Percentiles rank a stretch among this genome's conserved stretches.
These are phyloP conservation scores for Penicillium canescens DNA, from an alignment of 495 filamentous ascomycete species.

Conservation along the genomic window DNA sequence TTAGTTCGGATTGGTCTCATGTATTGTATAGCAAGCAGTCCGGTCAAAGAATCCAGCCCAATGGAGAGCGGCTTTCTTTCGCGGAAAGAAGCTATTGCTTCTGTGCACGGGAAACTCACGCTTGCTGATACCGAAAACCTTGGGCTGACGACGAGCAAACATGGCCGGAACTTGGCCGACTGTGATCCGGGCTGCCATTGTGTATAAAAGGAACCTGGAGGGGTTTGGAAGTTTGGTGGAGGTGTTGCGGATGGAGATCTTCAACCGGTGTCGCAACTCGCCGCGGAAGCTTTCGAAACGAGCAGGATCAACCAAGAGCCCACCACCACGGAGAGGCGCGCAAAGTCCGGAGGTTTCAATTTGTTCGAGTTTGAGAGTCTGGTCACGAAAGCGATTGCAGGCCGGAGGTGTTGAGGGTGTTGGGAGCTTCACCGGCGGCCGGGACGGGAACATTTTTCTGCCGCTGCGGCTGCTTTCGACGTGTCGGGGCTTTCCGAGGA, in stretches of 20 bases:
- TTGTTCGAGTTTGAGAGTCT: constrained; percentile 12
- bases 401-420: constrained; percentile 42
- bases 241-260: constrained; percentile 18
- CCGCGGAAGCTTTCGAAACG: constrained; percentile 24
- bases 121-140: constrained; percentile 29
- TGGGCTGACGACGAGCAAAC: constrained; percentile 42
- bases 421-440: constrained; percentile 48
- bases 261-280: constrained; percentile 22
- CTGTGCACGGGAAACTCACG: constrained; percentile 36
- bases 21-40: not conserved
- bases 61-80: constrained; percentile 5
- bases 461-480: constrained; percentile 30
- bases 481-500: constrained; percentile 27
- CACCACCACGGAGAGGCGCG: constrained; percentile 30
- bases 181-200: constrained; percentile 43
- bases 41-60: constrained; percentile 4
- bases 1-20: constrained; percentile 4
- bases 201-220: constrained; percentile 12
- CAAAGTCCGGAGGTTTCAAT: constrained; percentile 11
- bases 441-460: constrained; percentile 52
- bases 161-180: constrained; percentile 37
- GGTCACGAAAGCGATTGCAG: constrained; percentile 11
- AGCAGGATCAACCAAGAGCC: constrained; percentile 29
- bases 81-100: not conserved
- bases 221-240: constrained; percentile 3